phyloP scores from a whole-genome alignment of 139 green algal genomes.

The Chlorella sp. region DNA sequence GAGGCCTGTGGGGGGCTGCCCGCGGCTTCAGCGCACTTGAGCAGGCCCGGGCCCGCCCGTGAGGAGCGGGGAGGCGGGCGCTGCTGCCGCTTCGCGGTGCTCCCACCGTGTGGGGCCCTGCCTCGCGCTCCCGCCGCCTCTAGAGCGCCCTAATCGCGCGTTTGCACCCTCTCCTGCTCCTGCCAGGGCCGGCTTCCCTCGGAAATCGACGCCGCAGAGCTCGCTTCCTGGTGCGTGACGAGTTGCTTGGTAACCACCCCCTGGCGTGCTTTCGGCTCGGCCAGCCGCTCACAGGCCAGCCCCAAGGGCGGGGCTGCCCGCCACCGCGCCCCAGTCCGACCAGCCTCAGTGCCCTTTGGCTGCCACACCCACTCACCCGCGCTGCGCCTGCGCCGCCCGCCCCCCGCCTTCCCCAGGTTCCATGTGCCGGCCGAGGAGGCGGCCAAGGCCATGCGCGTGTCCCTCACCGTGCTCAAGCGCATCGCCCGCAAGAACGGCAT shows the following conservation, averaged over 20 bases:
- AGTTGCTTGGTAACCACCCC: too few species aligned
- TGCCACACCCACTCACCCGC: too few species aligned
- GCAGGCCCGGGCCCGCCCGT: background rate
- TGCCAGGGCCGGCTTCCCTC: conserved; percentile 6
- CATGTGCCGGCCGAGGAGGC: conserved; percentile 39
- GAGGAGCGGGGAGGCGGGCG: background rate
- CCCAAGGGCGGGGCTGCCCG: too few species aligned
- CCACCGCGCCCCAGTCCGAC: too few species aligned
- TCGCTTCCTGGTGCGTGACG: conserved; percentile 16
- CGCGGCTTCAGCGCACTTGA: background rate
- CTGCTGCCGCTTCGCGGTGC: too few species aligned
- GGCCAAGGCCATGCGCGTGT: conserved; percentile 37
- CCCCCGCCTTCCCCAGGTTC: conserved; percentile 17
- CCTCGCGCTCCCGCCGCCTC: too few species aligned
- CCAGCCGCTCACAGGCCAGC: too few species aligned
- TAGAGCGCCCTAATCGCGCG: background rate
- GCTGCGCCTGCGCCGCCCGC: background rate
- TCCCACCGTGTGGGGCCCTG: too few species aligned
- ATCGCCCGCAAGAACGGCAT: conserved; percentile 43
- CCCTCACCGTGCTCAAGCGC: conserved; percentile 51
- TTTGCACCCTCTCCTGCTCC: background rate
- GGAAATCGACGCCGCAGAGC: conserved; percentile 23
- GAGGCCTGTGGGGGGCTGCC: too few species aligned
- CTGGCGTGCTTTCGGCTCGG: too few species aligned
- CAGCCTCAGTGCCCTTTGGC: too few species aligned